Evolutionary conservation across 306 rosid genomes (phyloP).

Genomic region (Calophaca sinica): DNA sequence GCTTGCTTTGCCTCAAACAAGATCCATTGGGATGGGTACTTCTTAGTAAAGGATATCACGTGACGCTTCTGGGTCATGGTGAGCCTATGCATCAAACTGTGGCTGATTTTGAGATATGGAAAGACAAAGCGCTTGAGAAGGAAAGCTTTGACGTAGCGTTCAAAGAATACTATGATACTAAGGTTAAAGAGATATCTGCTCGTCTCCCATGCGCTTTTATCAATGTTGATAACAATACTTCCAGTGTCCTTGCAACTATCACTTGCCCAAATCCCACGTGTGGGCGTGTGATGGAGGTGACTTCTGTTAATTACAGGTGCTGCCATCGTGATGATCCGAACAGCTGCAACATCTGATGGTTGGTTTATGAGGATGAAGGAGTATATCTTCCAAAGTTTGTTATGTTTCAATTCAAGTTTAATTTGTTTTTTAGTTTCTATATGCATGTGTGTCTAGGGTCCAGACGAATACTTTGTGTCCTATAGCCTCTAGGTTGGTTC

Average conservation of each 20-base stretch:
- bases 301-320: slow-evolving; percentile 43
- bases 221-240: not conserved
- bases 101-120: slow-evolving; percentile 46
- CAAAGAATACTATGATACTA: slow-evolving; percentile 32
- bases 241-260: slow-evolving; percentile 46
- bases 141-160: slow-evolving; percentile 45
- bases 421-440: no score
- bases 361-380: no score
- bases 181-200: slow-evolving; percentile 12
- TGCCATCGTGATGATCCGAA: slow-evolving; percentile 44
- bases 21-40: slow-evolving; percentile 50
- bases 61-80: slow-evolving; percentile 40
- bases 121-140: slow-evolving; percentile 22
- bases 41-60: slow-evolving; percentile 39
- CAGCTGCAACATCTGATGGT: slow-evolving; percentile 1
- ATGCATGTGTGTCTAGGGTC: not conserved
- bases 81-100: slow-evolving; percentile 45
- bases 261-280: slow-evolving; percentile 48
- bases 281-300: slow-evolving; percentile 49
- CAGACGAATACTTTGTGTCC: not conserved
- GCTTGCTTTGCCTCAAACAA: slow-evolving; percentile 45
- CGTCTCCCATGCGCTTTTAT: slow-evolving; percentile 2
- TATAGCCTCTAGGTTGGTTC: slow-evolving; percentile 10
- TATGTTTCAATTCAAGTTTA: no score
- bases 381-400: no score